Percentiles rank a stretch among this genome's conserved stretches.
Conservation (phyloP, 1,139 yeast genomes). For the Candida sp. region DNA sequence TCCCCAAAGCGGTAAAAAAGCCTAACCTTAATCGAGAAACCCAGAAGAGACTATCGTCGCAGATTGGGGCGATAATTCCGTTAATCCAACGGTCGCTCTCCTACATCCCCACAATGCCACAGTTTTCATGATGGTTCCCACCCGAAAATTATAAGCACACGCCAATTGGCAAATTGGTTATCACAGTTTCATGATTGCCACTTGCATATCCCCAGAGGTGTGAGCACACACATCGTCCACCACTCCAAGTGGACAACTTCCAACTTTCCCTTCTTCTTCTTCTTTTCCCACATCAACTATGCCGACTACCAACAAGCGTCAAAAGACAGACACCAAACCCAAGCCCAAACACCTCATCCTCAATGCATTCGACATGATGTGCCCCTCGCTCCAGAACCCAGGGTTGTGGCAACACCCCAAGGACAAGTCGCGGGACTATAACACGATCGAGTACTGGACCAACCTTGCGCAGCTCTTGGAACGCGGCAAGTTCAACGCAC, state of each 20-base stretch:
- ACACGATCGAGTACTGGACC: constrained; percentile 47
- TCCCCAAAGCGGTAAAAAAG: no score
- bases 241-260: no score
- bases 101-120: background rate
- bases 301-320: background rate
- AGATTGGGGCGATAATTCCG: no score
- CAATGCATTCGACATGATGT: constrained; percentile 44
- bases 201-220: background rate
- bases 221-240: no score
- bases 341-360: constrained; percentile 19
- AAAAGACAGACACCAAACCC: background rate
- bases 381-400: constrained; percentile 37
- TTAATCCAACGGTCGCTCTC: no score
- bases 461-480: constrained; percentile 47
- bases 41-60: no score
- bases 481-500: constrained; percentile 44
- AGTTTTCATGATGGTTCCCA: background rate
- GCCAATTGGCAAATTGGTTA: background rate
- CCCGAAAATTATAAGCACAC: background rate
- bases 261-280: background rate
- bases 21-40: no score
- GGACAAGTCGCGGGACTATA: constrained; percentile 35
- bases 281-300: background rate
- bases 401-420: constrained; percentile 48
- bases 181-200: background rate